phyloP scores from a whole-genome alignment of 169 alveolate species.

The Plasmodium knowlesi region DNA sequence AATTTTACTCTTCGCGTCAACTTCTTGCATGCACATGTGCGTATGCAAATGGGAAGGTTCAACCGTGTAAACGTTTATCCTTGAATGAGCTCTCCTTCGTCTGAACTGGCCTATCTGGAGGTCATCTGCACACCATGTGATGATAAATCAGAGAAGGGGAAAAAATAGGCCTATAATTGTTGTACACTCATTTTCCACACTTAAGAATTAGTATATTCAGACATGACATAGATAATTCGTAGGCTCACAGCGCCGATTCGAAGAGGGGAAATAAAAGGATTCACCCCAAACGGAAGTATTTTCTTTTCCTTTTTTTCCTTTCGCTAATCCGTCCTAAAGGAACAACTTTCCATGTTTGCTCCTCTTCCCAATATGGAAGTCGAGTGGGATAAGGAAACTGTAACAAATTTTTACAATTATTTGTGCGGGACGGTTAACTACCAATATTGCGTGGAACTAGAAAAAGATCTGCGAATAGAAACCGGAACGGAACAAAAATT shows the following conservation, averaged over 20 bases:
- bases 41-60: not conserved
- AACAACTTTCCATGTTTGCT: conserved; percentile 5
- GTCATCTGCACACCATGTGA: not conserved
- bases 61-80: not conserved
- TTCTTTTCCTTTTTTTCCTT: conserved; percentile 9
- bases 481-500: conserved; percentile 52
- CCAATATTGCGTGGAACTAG: conserved; percentile 52
- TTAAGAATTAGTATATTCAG: not conserved
- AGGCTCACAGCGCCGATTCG: not conserved
- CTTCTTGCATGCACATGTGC: not conserved
- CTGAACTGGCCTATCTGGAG: not conserved
- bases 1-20: not conserved
- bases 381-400: conserved; percentile 57
- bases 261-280: not conserved
- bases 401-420: conserved; percentile 51
- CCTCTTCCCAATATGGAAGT: conserved; percentile 31
- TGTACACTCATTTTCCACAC: not conserved
- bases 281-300: not conserved
- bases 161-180: not conserved
- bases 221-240: not conserved
- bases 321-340: not conserved
- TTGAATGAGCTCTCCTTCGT: not conserved
- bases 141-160: not conserved
- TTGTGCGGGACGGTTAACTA: conserved; percentile 31
- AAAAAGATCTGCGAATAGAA: conserved; percentile 61